phyloP scores from a whole-genome alignment of 129 eudicot species.

The Tanacetum coccineum region DNA sequence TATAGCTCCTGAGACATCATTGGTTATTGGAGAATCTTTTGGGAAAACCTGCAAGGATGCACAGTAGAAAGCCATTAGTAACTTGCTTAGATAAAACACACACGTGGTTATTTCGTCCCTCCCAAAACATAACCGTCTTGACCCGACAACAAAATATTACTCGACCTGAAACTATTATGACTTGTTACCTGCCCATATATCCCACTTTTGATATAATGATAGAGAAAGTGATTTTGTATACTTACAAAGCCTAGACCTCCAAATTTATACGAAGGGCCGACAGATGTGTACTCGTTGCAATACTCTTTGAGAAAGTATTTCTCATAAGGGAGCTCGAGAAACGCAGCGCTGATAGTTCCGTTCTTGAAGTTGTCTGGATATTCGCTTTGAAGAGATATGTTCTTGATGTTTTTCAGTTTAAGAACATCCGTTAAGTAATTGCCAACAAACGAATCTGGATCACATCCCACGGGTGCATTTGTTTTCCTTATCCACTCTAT shows the following conservation, averaged over 20 bases:
- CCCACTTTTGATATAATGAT: too few relatives aligned
- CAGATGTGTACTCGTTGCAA: slow-evolving; percentile 36
- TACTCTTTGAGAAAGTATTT: slow-evolving; percentile 39
- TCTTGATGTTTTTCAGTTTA: slow-evolving; percentile 27
- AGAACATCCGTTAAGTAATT: slow-evolving; percentile 37
- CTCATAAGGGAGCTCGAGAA: slow-evolving; percentile 56
- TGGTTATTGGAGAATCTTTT: slow-evolving; percentile 53
- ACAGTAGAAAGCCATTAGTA: slow-evolving; percentile 8
- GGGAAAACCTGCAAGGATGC: slow-evolving; percentile 42
- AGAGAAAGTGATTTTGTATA: background rate
- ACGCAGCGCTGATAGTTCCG: slow-evolving; percentile 38
- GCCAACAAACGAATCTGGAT: slow-evolving; percentile 48
- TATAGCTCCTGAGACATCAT: slow-evolving; percentile 52
- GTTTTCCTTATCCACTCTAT: slow-evolving; percentile 41
- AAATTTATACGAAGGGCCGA: slow-evolving; percentile 48
- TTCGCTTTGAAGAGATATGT: slow-evolving; percentile 14
- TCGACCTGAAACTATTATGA: too few relatives aligned
- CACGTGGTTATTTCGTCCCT: too few relatives aligned
- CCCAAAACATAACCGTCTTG: too few relatives aligned
- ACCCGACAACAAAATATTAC: too few relatives aligned
- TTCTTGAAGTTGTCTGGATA: slow-evolving; percentile 34
- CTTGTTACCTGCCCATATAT: too few relatives aligned
- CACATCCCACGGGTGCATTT: slow-evolving; percentile 51
- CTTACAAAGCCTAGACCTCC: slow-evolving; percentile 65
- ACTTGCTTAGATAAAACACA: background rate